These are phyloP conservation scores for Fusarium temperatum DNA, from an alignment of 2,329 filamentous ascomycete genomes.

Conservation along the genomic window DNA sequence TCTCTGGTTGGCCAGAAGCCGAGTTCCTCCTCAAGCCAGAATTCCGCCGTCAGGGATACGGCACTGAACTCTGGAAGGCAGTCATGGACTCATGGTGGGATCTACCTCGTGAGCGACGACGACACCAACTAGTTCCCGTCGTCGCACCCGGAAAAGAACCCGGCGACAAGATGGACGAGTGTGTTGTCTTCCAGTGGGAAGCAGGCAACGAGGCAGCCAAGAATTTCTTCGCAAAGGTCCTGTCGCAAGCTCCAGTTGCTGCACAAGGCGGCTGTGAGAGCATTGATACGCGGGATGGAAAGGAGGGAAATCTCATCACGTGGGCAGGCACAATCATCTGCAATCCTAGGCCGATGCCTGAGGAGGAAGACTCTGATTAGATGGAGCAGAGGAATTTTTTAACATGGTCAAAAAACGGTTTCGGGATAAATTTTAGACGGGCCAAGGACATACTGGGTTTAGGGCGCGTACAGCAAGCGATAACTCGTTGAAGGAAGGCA, in stretches of 20 bases:
- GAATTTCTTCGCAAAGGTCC: constrained; percentile 23
- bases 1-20: constrained; percentile 32
- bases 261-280: constrained; percentile 24
- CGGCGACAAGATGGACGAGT: constrained; percentile 19
- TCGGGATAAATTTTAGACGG: background rate
- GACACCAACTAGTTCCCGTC: constrained; percentile 17
- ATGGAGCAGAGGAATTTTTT: accelerated
- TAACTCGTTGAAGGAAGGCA: background rate
- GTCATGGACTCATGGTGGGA: constrained; percentile 32
- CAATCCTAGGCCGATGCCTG: background rate
- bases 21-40: constrained; percentile 29
- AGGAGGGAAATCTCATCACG: constrained; percentile 7
- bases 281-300: constrained; percentile 22
- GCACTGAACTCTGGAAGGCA: constrained; percentile 18
- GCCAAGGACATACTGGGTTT: background rate
- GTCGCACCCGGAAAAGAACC: constrained; percentile 9
- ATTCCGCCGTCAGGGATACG: constrained; percentile 28
- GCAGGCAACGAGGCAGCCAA: constrained; percentile 13
- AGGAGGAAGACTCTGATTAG: constrained; percentile 12
- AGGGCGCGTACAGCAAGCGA: background rate
- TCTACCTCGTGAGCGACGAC: constrained; percentile 20
- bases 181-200: constrained; percentile 28
- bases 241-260: constrained; percentile 15
- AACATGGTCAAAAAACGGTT: background rate
- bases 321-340: constrained; percentile 13